phyloP scores from a whole-genome alignment of 2,329 filamentous ascomycete species.

The Cladosporium sp. region DNA sequence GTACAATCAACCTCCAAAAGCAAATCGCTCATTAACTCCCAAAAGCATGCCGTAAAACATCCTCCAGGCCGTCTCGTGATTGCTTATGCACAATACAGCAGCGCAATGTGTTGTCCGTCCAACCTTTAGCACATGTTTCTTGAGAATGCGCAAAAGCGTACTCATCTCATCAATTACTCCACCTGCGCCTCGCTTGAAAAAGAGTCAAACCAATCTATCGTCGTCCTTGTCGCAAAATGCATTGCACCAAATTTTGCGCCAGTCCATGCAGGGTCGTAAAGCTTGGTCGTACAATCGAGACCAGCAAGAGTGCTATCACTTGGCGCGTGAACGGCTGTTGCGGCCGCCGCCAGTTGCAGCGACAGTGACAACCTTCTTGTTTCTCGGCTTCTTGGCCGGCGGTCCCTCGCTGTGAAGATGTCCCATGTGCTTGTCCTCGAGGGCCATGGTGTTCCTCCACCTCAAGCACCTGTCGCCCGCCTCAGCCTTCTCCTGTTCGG shows the following conservation, averaged over 20 bases:
- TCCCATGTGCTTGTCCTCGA: conserved; percentile 35
- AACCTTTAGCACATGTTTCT: conserved; percentile 19
- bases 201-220: conserved; percentile 1
- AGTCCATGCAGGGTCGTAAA: conserved; percentile 12
- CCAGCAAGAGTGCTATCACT: conserved; percentile 2
- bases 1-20: not conserved
- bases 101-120: not conserved
- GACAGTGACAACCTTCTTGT: conserved; percentile 23
- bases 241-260: not conserved
- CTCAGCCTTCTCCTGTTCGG: conserved; percentile 55
- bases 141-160: conserved; percentile 30
- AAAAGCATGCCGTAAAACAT: not conserved
- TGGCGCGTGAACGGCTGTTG: conserved; percentile 8
- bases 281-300: not conserved
- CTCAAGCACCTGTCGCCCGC: conserved; percentile 60
- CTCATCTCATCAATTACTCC: conserved; percentile 14
- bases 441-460: conserved; percentile 66
- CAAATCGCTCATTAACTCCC: not conserved
- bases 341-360: not conserved
- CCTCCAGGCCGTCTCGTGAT: not conserved
- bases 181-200: conserved; percentile 12
- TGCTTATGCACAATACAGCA: not conserved
- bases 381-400: conserved; percentile 37
- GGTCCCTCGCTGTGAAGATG: conserved; percentile 34
- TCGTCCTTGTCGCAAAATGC: conserved; percentile 1